These are phyloP conservation scores for Perkinsus marinus DNA, from an alignment of 169 alveolate species.

Conservation along the genomic window DNA sequence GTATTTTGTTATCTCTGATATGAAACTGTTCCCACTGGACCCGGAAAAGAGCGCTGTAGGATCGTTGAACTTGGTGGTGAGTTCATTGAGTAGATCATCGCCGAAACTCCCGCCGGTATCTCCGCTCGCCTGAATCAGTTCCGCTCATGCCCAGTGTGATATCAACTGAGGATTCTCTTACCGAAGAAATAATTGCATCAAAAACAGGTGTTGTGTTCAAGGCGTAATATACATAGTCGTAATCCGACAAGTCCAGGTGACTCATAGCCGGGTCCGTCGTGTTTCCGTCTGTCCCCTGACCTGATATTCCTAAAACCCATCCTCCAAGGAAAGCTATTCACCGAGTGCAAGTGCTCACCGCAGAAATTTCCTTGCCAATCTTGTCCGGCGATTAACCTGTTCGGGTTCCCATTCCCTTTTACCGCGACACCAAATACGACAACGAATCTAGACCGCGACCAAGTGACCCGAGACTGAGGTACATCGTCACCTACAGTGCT, in stretches of 20 bases:
- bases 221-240: not conserved
- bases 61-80: not conserved
- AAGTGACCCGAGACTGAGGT: not conserved
- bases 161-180: not conserved
- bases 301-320: not conserved
- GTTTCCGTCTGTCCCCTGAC: not conserved
- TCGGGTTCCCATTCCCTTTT: not conserved
- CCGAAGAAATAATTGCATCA: not conserved
- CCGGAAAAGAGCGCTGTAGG: not conserved
- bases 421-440: not conserved
- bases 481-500: not conserved
- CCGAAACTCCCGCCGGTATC: not conserved
- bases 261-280: not conserved
- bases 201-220: not conserved
- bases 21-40: not conserved
- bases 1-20: not conserved
- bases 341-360: not conserved
- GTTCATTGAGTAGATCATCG: not conserved
- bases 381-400: not conserved
- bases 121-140: not conserved
- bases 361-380: conserved; percentile 5
- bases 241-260: not conserved
- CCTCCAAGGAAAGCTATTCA: not conserved
- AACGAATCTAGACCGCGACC: not conserved
- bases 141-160: not conserved